These are phyloP conservation scores for Cucurbita moschata DNA, from an alignment of 306 rosid species.

Conservation along the genomic window DNA sequence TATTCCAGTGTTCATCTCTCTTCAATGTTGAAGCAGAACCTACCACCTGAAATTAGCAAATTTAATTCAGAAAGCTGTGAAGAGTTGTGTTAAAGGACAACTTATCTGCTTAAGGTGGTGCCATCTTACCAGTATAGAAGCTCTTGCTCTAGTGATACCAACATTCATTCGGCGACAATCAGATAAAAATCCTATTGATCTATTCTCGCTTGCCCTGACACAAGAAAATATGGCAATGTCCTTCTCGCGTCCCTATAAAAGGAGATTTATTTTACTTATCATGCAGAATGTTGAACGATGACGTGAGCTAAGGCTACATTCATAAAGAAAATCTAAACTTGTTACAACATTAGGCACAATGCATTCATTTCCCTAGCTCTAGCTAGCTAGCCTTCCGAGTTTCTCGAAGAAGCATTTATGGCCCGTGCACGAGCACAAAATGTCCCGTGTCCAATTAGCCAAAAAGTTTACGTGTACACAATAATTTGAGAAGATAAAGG, in stretches of 20 bases:
- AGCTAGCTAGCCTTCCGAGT: not conserved
- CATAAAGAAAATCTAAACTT: not conserved
- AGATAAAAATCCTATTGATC: slow-evolving; percentile 63
- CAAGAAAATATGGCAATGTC: slow-evolving; percentile 82
- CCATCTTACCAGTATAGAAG: slow-evolving; percentile 58
- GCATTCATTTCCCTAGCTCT: not conserved
- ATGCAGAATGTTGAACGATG: not conserved
- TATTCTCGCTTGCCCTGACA: slow-evolving; percentile 66
- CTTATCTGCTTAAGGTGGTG: not conserved
- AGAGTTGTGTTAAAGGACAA: not conserved
- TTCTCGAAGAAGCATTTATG: not conserved
- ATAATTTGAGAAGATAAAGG: slow-evolving; percentile 3
- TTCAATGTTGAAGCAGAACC: slow-evolving; percentile 81
- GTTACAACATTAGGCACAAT: not conserved
- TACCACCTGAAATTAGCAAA: slow-evolving; percentile 42
- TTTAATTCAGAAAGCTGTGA: not conserved
- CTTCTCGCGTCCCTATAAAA: slow-evolving; percentile 81
- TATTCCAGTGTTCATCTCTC: slow-evolving; percentile 59
- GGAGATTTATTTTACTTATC: not conserved
- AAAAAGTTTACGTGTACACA: not conserved
- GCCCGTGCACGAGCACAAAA: not conserved
- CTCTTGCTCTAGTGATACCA: slow-evolving; percentile 90
- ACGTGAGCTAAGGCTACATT: not conserved
- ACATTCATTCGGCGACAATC: slow-evolving; percentile 83
- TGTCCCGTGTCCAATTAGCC: not conserved